phyloP scores from a whole-genome alignment of 345 rosid species.

The Salix brachista region DNA sequence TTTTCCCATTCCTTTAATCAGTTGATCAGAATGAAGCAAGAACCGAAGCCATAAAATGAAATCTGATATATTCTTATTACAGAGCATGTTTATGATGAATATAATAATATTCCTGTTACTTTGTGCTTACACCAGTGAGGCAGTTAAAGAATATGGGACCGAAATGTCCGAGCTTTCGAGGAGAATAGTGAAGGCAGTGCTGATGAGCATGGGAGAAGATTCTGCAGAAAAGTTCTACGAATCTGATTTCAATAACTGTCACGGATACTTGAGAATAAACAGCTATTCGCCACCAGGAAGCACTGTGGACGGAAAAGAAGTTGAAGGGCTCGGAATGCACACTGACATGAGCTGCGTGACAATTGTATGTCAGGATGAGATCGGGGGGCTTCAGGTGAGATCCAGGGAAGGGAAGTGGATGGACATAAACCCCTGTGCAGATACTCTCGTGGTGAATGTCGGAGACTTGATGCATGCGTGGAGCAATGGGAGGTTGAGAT shows the following conservation, averaged over 20 bases:
- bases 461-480: slow-evolving; percentile 48
- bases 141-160: slow-evolving; percentile 32
- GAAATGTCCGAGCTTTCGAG: slow-evolving; percentile 32
- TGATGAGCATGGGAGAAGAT: slow-evolving; percentile 26
- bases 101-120: background rate
- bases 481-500: slow-evolving; percentile 39
- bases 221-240: slow-evolving; percentile 18
- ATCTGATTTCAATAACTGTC: slow-evolving; percentile 33
- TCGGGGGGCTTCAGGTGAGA: slow-evolving; percentile 38
- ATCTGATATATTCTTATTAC: background rate
- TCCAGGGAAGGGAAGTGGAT: slow-evolving; percentile 39
- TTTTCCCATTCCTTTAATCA: background rate
- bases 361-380: slow-evolving; percentile 34
- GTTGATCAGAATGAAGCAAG: background rate
- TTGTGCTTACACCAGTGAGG: background rate
- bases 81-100: no score
- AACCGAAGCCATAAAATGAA: background rate
- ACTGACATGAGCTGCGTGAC: slow-evolving; percentile 49
- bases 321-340: slow-evolving; percentile 45
- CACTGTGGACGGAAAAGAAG: slow-evolving; percentile 1
- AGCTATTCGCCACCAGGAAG: slow-evolving; percentile 30
- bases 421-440: slow-evolving; percentile 35
- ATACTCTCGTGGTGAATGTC: slow-evolving; percentile 37
- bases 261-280: slow-evolving; percentile 39
- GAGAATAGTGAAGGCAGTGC: slow-evolving; percentile 21